Percentiles rank a stretch among this genome's conserved stretches.
Evolutionary conservation across 1,139 yeast species (phyloP).

Genomic region (Keqinozyma sinolaborantium): DNA sequence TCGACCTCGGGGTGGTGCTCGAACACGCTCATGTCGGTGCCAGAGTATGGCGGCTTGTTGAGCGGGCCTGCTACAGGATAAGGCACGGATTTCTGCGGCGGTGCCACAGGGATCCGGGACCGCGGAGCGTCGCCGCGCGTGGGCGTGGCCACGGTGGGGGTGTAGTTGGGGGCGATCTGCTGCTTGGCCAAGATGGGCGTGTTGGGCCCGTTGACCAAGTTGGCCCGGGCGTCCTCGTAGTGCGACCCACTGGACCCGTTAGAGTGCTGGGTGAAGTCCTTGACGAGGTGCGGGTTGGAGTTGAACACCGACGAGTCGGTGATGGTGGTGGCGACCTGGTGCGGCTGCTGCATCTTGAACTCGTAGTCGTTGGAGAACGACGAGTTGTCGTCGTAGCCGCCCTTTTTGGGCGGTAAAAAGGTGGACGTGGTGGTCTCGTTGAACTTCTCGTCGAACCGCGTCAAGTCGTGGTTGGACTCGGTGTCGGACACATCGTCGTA

Average conservation of each 20-base stretch:
- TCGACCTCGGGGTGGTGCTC: constrained; percentile 47
- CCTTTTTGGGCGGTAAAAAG: constrained; percentile 6
- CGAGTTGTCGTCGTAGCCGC: constrained; percentile 10
- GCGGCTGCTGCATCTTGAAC: constrained; percentile 14
- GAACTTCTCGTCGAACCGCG: constrained; percentile 16
- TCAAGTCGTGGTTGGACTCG: constrained; percentile 12
- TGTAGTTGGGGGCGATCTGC: constrained; percentile 31
- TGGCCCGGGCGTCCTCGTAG: constrained; percentile 18
- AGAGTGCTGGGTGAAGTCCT: constrained; percentile 28
- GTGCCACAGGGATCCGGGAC: constrained; percentile 11
- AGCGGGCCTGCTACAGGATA: constrained; percentile 17
- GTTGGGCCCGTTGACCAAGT: constrained; percentile 27
- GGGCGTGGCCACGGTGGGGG: constrained; percentile 27
- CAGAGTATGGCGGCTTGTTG: constrained; percentile 16
- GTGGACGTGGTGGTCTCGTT: constrained; percentile 2
- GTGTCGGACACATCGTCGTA: constrained; percentile 22
- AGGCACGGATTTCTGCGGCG: constrained; percentile 14
- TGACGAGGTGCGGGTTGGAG: constrained; percentile 31
- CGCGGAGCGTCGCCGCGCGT: constrained; percentile 21
- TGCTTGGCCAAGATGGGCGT: constrained; percentile 27
- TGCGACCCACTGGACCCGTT: constrained; percentile 11
- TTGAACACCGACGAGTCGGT: constrained; percentile 25
- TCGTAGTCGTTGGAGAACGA: constrained; percentile 28
- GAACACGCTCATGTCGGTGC: constrained; percentile 26
- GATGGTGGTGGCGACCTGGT: constrained; percentile 4